Base-by-base conservation (phyloP, 2,329 filamentous ascomycete genomes). In the Xylariaceae sp. region DNA sequence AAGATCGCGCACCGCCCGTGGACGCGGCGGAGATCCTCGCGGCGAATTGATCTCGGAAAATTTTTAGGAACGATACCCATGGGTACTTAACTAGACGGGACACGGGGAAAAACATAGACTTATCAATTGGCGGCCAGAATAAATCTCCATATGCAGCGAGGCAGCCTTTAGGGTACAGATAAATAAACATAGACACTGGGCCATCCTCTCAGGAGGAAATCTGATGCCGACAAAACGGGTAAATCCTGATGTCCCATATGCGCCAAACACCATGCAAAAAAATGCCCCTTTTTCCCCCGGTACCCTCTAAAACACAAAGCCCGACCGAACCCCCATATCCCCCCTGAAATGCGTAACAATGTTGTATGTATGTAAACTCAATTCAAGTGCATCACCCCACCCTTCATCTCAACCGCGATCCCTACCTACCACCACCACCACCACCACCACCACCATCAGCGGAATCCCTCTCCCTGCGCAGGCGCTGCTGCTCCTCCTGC, bases 401-500 rank as follows among this genome's bases (percentile, higher is more conserved):
- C n/a, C n/a, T n/a, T n/a, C 21, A 24, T 6, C 26, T 28, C 12
- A 21, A 13, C 21, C 12, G 29, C 31, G 40, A 37, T 36, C 29
- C 16, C 27, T 39, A 12, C 36, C 37, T n/a, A 5, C 36, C 42
- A 4, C 33, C 40, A 35, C 32, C 37, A 11, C 29, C 45, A 5
- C n/a, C n/a, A n/a, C 36, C 37, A 5, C 36, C 42, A 4, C 33
- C 40, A 35, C 32, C 37, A 11, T 31, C 45, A 5, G 31, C 17
- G 7, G 36, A 43, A 14, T 68, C 64, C 26, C 62, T 63, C 32
- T 71, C 68, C 11, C 68, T 40, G 4, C 66, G 60, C 38, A 62
- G 66, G 37, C 69, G 67, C 35, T 73, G 39, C 45, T 81, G 71
- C 62, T 90, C 85, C 57, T 92, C 87, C 60, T 94, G 85, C 48